Evolutionary conservation across 1,284 basidiomycete genomes (phyloP).

Genomic region (Fomitopsis palustris): DNA sequence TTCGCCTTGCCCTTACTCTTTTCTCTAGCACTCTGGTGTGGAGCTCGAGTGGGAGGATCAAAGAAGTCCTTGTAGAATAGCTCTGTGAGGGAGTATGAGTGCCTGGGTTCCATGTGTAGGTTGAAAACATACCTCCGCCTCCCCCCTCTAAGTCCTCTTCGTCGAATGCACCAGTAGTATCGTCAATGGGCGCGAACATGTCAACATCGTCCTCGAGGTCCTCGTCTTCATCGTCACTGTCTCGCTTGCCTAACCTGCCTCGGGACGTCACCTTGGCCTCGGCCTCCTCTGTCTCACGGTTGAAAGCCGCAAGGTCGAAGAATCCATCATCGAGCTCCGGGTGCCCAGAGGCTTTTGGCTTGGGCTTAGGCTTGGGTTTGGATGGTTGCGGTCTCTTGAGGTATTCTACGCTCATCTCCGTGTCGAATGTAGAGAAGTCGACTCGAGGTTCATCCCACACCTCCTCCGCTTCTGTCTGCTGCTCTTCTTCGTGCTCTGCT

Average conservation of each 20-base stretch:
- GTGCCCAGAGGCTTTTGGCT: conserved; percentile 32
- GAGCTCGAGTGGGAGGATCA: conserved; percentile 42
- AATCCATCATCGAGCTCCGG: conserved; percentile 89
- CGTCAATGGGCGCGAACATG: conserved; percentile 66
- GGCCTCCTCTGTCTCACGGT: conserved; percentile 79
- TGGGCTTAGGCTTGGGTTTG: conserved; percentile 11
- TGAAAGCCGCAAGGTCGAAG: conserved; percentile 89
- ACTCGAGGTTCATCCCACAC: conserved; percentile 31
- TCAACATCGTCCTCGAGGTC: conserved; percentile 52
- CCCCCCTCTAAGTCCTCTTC: conserved; percentile 38
- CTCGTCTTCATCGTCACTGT: conserved; percentile 52
- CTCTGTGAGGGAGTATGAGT: conserved; percentile 35
- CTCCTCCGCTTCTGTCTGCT: conserved; percentile 40
- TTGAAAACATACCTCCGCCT: conserved; percentile 37
- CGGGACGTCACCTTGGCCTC: conserved; percentile 66
- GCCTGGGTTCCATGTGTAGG: conserved; percentile 2
- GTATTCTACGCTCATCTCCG: neutral
- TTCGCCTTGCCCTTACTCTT: neutral
- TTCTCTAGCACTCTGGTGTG: conserved; percentile 17
- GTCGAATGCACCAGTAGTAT: conserved; percentile 34
- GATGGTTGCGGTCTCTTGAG: neutral
- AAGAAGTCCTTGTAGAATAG: conserved; percentile 74
- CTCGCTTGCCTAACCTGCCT: conserved; percentile 57
- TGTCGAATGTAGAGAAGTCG: conserved; percentile 22
- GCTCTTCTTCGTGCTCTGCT: conserved; percentile 47